These are phyloP conservation scores for Hippophae rhamnoides DNA, from an alignment of 306 rosid species.

Conservation along the genomic window DNA sequence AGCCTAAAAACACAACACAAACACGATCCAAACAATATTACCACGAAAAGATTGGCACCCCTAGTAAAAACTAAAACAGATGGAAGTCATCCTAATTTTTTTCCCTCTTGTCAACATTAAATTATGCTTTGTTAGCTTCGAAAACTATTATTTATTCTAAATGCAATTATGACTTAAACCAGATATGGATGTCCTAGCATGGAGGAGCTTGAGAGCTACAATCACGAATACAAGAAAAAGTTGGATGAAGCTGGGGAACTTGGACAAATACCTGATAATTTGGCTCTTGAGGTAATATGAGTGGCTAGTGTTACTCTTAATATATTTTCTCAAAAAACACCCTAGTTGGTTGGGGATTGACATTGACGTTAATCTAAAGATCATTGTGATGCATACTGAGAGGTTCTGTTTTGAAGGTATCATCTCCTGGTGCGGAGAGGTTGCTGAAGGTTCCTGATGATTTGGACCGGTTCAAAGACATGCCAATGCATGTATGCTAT, in stretches of 20 bases:
- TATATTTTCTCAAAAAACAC: constrained; percentile 3
- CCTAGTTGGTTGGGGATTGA: constrained; percentile 1
- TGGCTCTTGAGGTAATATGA: constrained; percentile 67
- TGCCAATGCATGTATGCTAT: constrained; percentile 67
- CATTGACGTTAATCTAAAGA: constrained; percentile 4
- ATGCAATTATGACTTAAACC: constrained; percentile 13
- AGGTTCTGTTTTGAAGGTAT: constrained; percentile 45
- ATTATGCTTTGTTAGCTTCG: not conserved
- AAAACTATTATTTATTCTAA: not conserved
- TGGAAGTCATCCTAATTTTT: too few species aligned
- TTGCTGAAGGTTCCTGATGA: constrained; percentile 73
- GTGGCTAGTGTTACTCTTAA: constrained; percentile 3
- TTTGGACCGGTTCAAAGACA: constrained; percentile 58
- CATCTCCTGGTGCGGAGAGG: constrained; percentile 90
- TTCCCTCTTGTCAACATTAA: not conserved
- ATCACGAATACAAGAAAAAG: constrained; percentile 57
- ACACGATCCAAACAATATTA: too few species aligned
- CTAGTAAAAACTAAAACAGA: too few species aligned
- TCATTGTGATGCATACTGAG: constrained; percentile 14
- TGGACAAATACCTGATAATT: constrained; percentile 74
- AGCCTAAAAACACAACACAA: too few species aligned
- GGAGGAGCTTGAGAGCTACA: constrained; percentile 73
- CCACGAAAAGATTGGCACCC: too few species aligned
- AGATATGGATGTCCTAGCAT: constrained; percentile 88
- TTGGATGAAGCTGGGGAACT: constrained; percentile 68